Base-by-base conservation (phyloP, 352 stramenopile species). In the Globisporangium nodosum region DNA sequence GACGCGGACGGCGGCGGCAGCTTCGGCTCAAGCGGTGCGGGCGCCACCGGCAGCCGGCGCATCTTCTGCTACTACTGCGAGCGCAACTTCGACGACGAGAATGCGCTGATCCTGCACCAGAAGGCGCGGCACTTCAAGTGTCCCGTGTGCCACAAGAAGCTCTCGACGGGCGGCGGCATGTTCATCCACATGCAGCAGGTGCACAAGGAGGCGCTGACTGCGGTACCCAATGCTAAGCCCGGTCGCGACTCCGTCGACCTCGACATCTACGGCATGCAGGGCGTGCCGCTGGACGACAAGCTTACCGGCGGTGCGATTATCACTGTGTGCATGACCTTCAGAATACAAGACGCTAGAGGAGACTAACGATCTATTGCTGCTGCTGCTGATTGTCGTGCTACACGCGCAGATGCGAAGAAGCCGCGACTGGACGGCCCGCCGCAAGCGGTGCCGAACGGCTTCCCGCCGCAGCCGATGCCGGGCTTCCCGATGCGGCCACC, bases 1-100 rank as follows among this genome's bases (percentile, higher is more conserved):
- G 82, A 92, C 40, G 77, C 51, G n/a, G 51, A 30, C 33, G 46
- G 30, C 4, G 65, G 55, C 33, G 69, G 35, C 7, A 24, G 31
- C 31, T 48, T 16, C 61, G 35, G 42, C 30, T 13, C 5, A 15
- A 39, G 15, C 20, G 31, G n/a, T 6, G 48, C 52, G 15, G 55
- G 65, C 52, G 60, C 50, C 21, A 69, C 74, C 56, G 64, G 63
- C 70, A 52, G 63, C 60, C 66, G 74, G 33, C 86, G 83, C 56
- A 94, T 96, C 65, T 96, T 81, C 71, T 97, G 90, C 76, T 97
- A 96, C 71, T 97, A 97, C 76, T 97, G 90, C 69, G 90, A 97
- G 59, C 79, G 90, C 49, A 76, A 84, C 48, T 97, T 97, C 49
- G 87, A 96, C 27, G 85, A 97, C 65, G 90, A 97, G 68, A 94